These are phyloP conservation scores for Eleusine coracana DNA, from an alignment of 176 grass and related monocot genomes.

Conservation along the genomic window DNA sequence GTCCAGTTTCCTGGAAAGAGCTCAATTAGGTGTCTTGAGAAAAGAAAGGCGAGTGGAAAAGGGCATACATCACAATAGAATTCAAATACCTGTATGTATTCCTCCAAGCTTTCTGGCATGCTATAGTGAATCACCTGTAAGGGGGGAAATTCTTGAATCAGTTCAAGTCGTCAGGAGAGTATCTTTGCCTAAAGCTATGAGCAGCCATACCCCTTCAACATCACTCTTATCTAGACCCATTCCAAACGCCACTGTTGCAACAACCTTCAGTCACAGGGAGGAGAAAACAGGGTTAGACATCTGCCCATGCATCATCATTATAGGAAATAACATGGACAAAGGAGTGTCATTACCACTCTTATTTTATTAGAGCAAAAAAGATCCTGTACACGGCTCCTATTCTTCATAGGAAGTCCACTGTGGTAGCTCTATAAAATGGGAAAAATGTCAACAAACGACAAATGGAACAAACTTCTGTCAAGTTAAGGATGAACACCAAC, in stretches of 20 bases:
- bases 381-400: constrained; percentile 68
- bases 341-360: constrained; percentile 71
- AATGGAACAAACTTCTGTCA: constrained; percentile 4
- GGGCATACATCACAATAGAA: neutral
- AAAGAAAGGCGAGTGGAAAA: constrained; percentile 27
- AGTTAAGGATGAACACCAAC: constrained; percentile 53
- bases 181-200: constrained; percentile 15
- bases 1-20: constrained; percentile 86
- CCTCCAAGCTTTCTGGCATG: constrained; percentile 96
- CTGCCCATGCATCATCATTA: neutral
- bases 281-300: constrained; percentile 27
- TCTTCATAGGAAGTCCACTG: constrained; percentile 88
- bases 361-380: constrained; percentile 94
- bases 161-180: constrained; percentile 37
- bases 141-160: constrained; percentile 35
- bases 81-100: constrained; percentile 83
- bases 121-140: constrained; percentile 95
- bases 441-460: constrained; percentile 24
- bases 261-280: constrained; percentile 54
- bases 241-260: constrained; percentile 95
- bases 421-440: constrained; percentile 71
- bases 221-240: constrained; percentile 99
- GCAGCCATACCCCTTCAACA: constrained; percentile 79
- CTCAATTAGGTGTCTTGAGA: constrained; percentile 33
- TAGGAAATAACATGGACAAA: constrained; percentile 18